phyloP scores from a whole-genome alignment of 2,329 filamentous ascomycete species.

The Colletotrichum kahawae region DNA sequence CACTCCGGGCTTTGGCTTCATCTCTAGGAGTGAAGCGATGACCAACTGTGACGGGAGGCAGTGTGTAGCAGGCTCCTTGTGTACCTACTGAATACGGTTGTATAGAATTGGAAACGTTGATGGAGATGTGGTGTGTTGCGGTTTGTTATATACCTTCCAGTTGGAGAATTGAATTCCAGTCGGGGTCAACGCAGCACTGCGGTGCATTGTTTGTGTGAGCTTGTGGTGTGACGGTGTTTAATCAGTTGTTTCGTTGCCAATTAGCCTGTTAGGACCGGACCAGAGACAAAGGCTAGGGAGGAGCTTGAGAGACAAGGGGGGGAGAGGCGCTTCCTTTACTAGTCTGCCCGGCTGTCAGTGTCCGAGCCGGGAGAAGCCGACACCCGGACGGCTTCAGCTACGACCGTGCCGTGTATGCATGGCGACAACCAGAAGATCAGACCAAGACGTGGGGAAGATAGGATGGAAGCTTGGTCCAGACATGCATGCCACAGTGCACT shows the following conservation, averaged over 20 bases:
- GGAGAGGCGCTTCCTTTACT: background rate
- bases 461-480: background rate
- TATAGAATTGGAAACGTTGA: background rate
- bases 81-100: background rate
- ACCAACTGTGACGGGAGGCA: background rate
- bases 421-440: background rate
- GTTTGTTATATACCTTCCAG: background rate
- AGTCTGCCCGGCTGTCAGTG: background rate
- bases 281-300: background rate
- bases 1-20: background rate
- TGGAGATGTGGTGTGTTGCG: background rate
- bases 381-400: background rate
- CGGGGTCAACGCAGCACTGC: background rate
- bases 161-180: background rate
- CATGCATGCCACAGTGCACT: background rate
- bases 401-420: background rate
- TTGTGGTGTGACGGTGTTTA: background rate
- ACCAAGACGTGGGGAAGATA: background rate
- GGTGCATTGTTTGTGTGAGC: background rate
- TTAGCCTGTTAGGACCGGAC: background rate
- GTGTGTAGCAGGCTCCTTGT: background rate
- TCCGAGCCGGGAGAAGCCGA: background rate
- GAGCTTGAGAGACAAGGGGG: background rate
- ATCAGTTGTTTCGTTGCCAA: background rate
- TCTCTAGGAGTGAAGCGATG: background rate